phyloP scores from a whole-genome alignment of 345 rosid species.

The Laguncularia racemosa region DNA sequence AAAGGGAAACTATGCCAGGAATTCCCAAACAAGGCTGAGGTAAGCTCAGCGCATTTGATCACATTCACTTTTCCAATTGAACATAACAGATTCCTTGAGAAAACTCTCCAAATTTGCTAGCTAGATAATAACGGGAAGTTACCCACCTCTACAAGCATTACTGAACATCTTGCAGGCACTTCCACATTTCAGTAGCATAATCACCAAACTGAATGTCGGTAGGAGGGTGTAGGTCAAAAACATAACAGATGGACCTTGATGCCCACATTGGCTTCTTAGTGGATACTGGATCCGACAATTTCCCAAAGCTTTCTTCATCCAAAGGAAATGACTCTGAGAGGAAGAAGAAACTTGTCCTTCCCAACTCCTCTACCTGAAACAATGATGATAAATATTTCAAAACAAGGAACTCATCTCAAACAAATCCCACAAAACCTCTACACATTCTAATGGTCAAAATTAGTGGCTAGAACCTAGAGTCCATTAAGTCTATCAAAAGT shows the following conservation, averaged over 20 bases:
- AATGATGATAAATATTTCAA: conserved; percentile 1
- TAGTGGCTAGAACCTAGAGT: no score
- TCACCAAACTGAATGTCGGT: conserved; percentile 42
- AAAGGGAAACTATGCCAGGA: no score
- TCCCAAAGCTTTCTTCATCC: conserved; percentile 57
- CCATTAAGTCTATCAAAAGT: no score
- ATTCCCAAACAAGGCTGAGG: no score
- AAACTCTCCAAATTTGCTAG: not conserved
- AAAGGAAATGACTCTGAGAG: conserved; percentile 61
- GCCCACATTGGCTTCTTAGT: conserved; percentile 41
- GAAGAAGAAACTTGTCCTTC: conserved; percentile 77
- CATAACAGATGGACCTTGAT: conserved; percentile 63
- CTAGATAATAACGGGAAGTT: not conserved
- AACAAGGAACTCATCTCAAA: not conserved
- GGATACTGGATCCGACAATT: conserved; percentile 27
- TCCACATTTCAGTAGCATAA: conserved; percentile 24
- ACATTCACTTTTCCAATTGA: no score
- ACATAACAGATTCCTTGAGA: no score
- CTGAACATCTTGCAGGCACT: conserved; percentile 23
- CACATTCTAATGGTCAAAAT: no score
- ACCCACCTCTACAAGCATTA: not conserved
- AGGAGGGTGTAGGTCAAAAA: conserved; percentile 61
- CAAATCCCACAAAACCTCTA: not conserved
- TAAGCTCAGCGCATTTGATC: no score
- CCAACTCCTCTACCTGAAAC: conserved; percentile 70